Percentiles rank a stretch among this genome's conserved stretches.
Evolutionary conservation across 495 filamentous ascomycete genomes (phyloP).

Genomic region (Neurospora sp.): DNA sequence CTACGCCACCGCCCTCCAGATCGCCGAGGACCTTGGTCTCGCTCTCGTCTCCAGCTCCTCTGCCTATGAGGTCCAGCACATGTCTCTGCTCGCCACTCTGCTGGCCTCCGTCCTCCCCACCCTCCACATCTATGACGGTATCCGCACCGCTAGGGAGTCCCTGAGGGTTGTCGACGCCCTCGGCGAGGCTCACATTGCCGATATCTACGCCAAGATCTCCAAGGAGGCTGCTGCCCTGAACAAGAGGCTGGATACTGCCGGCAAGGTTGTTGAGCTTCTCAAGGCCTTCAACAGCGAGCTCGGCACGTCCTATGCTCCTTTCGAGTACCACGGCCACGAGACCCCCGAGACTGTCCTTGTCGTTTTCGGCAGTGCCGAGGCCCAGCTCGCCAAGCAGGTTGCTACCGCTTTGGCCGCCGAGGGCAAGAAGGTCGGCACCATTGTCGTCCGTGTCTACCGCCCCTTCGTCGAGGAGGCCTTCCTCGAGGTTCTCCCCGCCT

Average conservation of each 20-base stretch:
- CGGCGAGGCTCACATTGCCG: conserved; percentile 58
- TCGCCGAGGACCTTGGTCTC: conserved; percentile 86
- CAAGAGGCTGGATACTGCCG: conserved; percentile 63
- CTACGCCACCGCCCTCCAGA: conserved; percentile 67
- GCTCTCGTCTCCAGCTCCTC: conserved; percentile 79
- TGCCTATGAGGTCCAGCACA: conserved; percentile 87
- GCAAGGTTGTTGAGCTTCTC: conserved; percentile 64
- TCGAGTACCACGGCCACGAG: conserved; percentile 87
- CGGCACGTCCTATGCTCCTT: conserved; percentile 82
- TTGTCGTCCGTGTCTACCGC: conserved; percentile 87
- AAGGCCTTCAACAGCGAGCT: conserved; percentile 83
- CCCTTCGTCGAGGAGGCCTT: conserved; percentile 94
- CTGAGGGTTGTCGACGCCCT: conserved; percentile 77
- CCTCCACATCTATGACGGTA: conserved; percentile 87
- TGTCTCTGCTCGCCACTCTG: conserved; percentile 81
- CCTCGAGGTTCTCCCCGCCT: conserved; percentile 64
- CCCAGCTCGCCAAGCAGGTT: conserved; percentile 74
- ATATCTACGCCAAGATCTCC: conserved; percentile 57
- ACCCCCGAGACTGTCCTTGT: conserved; percentile 71
- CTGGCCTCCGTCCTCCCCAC: conserved; percentile 71
- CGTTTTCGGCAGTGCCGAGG: conserved; percentile 84
- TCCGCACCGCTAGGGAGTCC: conserved; percentile 76
- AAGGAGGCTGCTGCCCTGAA: conserved; percentile 49
- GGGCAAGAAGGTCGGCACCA: conserved; percentile 68
- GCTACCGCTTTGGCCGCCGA: conserved; percentile 58